A percentile compares a stretch with the other conserved stretches of the same genome.
Evolutionary conservation across 2,329 filamentous ascomycete species (phyloP).

Genomic region (Xylogone sp.): DNA sequence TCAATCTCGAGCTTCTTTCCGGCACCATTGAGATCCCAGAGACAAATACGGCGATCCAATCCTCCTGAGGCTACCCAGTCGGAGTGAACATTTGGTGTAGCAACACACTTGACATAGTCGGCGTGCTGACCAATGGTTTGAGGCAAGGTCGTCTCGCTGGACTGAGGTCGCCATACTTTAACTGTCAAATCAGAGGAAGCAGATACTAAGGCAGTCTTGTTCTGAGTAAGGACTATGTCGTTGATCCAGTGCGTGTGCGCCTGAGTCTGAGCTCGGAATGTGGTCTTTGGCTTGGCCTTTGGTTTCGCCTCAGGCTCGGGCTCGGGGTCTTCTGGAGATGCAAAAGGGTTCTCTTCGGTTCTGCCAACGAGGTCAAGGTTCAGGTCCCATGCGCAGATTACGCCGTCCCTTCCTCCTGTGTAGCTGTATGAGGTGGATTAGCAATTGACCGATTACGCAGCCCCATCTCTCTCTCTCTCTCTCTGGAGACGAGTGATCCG

Average conservation of each 20-base stretch:
- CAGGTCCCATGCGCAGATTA: conserved; percentile 94
- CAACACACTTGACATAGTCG: conserved; percentile 95
- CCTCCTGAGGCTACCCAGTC: conserved; percentile 94
- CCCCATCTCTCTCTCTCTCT: too few relatives aligned
- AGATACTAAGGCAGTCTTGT: conserved; percentile 63
- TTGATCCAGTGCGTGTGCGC: conserved; percentile 79
- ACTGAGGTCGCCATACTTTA: conserved; percentile 73
- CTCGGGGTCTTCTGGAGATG: conserved; percentile 23
- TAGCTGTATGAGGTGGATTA: conserved; percentile 61
- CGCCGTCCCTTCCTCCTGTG: conserved; percentile 91
- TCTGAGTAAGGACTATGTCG: conserved; percentile 64
- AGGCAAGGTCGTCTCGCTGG: conserved; percentile 59
- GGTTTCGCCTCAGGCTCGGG: conserved; percentile 23
- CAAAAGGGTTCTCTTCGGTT: conserved; percentile 24
- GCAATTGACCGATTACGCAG: conserved; percentile 1
- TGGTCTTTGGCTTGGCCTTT: conserved; percentile 45
- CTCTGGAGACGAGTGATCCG: conserved; percentile 4
- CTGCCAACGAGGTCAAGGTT: conserved; percentile 56
- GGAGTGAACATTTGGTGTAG: conserved; percentile 65
- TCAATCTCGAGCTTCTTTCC: conserved; percentile 87
- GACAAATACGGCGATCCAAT: conserved; percentile 82
- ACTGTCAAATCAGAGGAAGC: conserved; percentile 73
- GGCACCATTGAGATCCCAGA: conserved; percentile 89
- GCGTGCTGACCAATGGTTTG: conserved; percentile 86
- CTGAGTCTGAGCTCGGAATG: conserved; percentile 59